Conservation (phyloP, 495 filamentous ascomycete species). For the Xylaria flabelliformis region DNA sequence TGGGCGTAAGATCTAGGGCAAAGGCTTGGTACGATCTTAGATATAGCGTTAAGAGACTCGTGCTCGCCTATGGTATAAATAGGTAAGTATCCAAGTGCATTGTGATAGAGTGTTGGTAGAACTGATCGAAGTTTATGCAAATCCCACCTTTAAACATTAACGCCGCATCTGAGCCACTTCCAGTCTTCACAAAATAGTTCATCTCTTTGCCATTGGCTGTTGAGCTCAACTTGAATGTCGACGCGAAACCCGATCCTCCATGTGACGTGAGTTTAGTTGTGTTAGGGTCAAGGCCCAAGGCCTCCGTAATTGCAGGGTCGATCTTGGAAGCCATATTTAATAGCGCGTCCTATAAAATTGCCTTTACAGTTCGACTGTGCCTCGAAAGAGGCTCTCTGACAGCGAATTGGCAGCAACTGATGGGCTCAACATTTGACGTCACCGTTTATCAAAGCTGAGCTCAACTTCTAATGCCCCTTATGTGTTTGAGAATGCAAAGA, state of each 20-base stretch:
- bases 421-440: conserved; percentile 16
- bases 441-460: background rate
- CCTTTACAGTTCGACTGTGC: background rate
- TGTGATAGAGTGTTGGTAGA: background rate
- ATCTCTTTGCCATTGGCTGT: conserved; percentile 59
- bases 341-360: background rate
- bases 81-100: conserved; percentile 16
- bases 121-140: background rate
- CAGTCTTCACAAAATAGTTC: conserved; percentile 84
- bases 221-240: conserved; percentile 71
- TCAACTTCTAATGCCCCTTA: background rate
- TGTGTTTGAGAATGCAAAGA: background rate
- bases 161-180: conserved; percentile 64
- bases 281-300: conserved; percentile 69
- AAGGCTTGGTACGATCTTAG: conserved; percentile 70
- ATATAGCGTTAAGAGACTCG: conserved; percentile 81
- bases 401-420: background rate
- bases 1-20: conserved; percentile 76
- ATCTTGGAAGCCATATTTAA: conserved; percentile 48
- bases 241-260: conserved; percentile 77
- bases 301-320: conserved; percentile 65
- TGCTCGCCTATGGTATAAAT: conserved; percentile 66
- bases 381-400: background rate
- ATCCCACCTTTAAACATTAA: conserved; percentile 75
- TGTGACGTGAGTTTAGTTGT: conserved; percentile 64